phyloP scores from a whole-genome alignment of 768 basidiomycete genomes.

The Mycena galericulata region DNA sequence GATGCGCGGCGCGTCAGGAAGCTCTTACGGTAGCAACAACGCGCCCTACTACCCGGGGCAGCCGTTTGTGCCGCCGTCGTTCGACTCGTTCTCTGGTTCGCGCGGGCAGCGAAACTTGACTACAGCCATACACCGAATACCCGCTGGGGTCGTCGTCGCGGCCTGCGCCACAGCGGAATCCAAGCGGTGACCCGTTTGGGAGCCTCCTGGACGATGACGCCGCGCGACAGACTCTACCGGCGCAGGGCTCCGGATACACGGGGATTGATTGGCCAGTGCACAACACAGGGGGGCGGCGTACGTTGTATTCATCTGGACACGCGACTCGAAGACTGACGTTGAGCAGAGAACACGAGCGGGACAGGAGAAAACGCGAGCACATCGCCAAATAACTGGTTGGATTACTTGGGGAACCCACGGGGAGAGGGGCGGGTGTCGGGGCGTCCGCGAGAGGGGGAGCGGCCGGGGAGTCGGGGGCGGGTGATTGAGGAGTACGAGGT shows the following conservation, averaged over 20 bases:
- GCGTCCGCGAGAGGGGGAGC: slow-evolving; percentile 25
- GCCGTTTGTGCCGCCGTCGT: slow-evolving; percentile 23
- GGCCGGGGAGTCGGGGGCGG: slow-evolving; percentile 33
- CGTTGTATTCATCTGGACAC: neutral
- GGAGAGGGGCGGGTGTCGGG: slow-evolving; percentile 4
- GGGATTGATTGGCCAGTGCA: slow-evolving; percentile 37
- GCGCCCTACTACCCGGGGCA: slow-evolving; percentile 21
- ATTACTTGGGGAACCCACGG: slow-evolving; percentile 23
- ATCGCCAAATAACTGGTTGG: slow-evolving; percentile 29
- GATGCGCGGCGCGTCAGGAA: slow-evolving; percentile 28
- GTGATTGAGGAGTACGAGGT: slow-evolving; percentile 34
- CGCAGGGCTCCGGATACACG: neutral
- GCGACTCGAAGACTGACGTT: neutral
- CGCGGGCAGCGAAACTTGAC: slow-evolving; percentile 16
- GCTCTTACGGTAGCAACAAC: slow-evolving; percentile 22
- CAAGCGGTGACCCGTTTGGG: slow-evolving; percentile 33
- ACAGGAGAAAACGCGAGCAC: slow-evolving; percentile 3
- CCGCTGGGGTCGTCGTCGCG: slow-evolving; percentile 16
- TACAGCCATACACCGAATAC: slow-evolving; percentile 18
- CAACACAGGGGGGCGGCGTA: slow-evolving; percentile 20
- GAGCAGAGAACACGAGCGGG: slow-evolving; percentile 4
- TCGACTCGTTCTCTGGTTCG: slow-evolving; percentile 17
- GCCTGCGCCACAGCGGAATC: slow-evolving; percentile 16
- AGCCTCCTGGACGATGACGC: slow-evolving; percentile 31
- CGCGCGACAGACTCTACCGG: slow-evolving; percentile 11